Evolutionary conservation across 129 eudicot genomes (phyloP).

Genomic region (sunflower (Helianthus annuus)): HanXRQr2.0-SUNRISE NC_035444.2:81787745-81788244

Average conservation of each 20-base stretch:
- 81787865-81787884: slow-evolving; percentile 36
- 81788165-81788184: slow-evolving; percentile 29
- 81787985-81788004: slow-evolving; percentile 41
- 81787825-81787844: slow-evolving; percentile 19
- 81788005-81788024: slow-evolving; percentile 13
- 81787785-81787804: slow-evolving; percentile 40
- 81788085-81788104: slow-evolving; percentile 32
- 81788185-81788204: slow-evolving; percentile 38
- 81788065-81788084: slow-evolving; percentile 42
- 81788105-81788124: slow-evolving; percentile 44
- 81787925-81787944: slow-evolving; percentile 35
- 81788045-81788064: slow-evolving; percentile 43
- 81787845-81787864: slow-evolving; percentile 13
- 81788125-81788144: slow-evolving; percentile 45
- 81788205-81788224: slow-evolving; percentile 48
- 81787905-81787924: slow-evolving; percentile 37
- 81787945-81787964: slow-evolving; percentile 27
- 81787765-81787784: slow-evolving; percentile 44
- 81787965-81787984: slow-evolving; percentile 43
- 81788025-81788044: slow-evolving; percentile 32
- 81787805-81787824: slow-evolving; percentile 20
- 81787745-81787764: slow-evolving; percentile 41
- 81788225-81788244: slow-evolving; percentile 29
- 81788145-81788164: slow-evolving; percentile 42
- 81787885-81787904: slow-evolving; percentile 30